A percentile compares a stretch with the other conserved stretches of the same genome.
These are phyloP conservation scores for Stagonosporopsis vannaccii DNA, from an alignment of 2,329 filamentous ascomycete genomes.

Conservation along the genomic window DNA sequence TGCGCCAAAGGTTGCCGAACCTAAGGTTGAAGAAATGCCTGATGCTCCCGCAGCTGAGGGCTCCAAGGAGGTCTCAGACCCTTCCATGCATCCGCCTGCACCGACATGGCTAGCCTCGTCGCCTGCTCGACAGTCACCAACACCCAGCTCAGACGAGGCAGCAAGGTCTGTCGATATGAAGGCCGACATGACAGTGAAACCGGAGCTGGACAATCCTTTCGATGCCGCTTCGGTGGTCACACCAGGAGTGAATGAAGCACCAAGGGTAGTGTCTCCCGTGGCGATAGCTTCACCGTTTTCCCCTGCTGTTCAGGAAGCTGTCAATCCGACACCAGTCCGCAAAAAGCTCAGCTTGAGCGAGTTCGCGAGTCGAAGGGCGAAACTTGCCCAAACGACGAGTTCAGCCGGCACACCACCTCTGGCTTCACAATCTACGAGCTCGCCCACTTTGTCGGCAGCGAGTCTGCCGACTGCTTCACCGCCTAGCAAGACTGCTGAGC, in stretches of 20 bases:
- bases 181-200: conserved; percentile 41
- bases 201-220: conserved; percentile 29
- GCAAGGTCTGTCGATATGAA: conserved; percentile 34
- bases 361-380: conserved; percentile 56
- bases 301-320: conserved; percentile 51
- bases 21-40: conserved; percentile 40
- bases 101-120: conserved; percentile 40
- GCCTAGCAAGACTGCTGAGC: conserved; percentile 34
- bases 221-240: conserved; percentile 29
- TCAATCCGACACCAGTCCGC: conserved; percentile 52
- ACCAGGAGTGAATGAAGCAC: conserved; percentile 33
- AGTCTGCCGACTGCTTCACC: conserved; percentile 43
- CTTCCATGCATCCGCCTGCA: conserved; percentile 43
- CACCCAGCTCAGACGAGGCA: conserved; percentile 16
- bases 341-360: conserved; percentile 62
- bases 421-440: conserved; percentile 37
- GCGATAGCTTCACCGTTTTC: conserved; percentile 44
- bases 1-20: conserved; percentile 41
- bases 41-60: conserved; percentile 34
- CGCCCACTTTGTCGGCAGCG: conserved; percentile 42
- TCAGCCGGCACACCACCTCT: conserved; percentile 33
- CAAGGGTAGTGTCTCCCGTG: conserved; percentile 41
- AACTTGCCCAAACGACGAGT: conserved; percentile 41
- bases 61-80: conserved; percentile 32
- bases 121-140: conserved; percentile 23